A percentile compares a stretch with the other conserved stretches of the same genome.
These are phyloP conservation scores for Boletus bicolor DNA, from an alignment of 768 basidiomycete genomes.

Conservation along the genomic window DNA sequence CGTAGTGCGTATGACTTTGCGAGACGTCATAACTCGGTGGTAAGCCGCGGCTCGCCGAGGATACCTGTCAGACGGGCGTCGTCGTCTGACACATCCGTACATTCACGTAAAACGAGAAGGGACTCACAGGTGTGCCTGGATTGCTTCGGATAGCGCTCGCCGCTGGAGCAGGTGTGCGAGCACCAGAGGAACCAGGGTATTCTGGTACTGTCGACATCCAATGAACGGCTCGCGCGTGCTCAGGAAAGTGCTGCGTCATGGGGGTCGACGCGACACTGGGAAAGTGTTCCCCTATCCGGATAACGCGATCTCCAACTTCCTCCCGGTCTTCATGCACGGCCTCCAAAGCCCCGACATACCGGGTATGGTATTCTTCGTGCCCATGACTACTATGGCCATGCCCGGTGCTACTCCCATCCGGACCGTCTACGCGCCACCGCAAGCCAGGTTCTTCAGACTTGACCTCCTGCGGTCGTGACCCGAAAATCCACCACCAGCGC, in stretches of 20 bases:
- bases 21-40: conserved; percentile 19
- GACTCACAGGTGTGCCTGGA: conserved; percentile 17
- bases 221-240: conserved; percentile 2
- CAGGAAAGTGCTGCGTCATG: conserved; percentile 9
- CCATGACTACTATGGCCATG: conserved; percentile 16
- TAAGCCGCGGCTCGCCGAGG: conserved; percentile 1
- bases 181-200: background rate
- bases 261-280: conserved; percentile 13
- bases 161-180: background rate
- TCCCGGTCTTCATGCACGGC: conserved; percentile 10
- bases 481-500: conserved; percentile 27
- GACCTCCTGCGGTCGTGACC: conserved; percentile 26
- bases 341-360: conserved; percentile 5
- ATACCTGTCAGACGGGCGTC: conserved; percentile 2
- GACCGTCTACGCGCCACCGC: conserved; percentile 26
- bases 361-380: background rate
- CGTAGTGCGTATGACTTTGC: conserved; percentile 4
- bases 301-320: conserved; percentile 11
- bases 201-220: conserved; percentile 7
- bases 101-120: background rate
- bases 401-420: conserved; percentile 22
- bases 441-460: conserved; percentile 19
- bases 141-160: background rate
- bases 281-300: conserved; percentile 21
- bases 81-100: background rate